Evolutionary conservation across 176 grass and related monocot genomes (phyloP), one percentile per base, ranked within the genome.

Genomic region (Carex littledalei): DNA sequence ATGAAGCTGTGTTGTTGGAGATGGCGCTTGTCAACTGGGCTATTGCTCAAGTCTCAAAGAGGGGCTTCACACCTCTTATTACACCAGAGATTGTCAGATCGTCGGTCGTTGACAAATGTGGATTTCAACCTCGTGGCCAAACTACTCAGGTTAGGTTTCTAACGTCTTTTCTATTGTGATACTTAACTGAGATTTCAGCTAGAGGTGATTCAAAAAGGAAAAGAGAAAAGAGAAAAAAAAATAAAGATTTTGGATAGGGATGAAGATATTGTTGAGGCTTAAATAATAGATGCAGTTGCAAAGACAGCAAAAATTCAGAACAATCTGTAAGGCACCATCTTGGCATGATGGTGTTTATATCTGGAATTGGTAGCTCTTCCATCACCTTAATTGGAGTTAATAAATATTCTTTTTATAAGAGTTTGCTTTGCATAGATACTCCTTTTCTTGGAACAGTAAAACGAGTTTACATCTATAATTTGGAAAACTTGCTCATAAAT

Each of bases 51-150:
- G 95, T 98, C 67, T 91, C 93, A 83, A 98, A 93, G 85, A 91
- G 86, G 55, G 95, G 95, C 72, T 98, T 95, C 68, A 93, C 76
- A 21, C 93, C 95, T 89, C 91, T 98, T 62, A 92, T 98, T 21
- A 98, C 95, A 81, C 95, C 95, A 54, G 95, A 98, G 72, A 98
- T 98, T 66, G 95, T 98, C 67, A 91, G 95, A 57, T 98, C 95
- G 57, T 92, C 91, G 78, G 88, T 98, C 34, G 91, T 98, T 72
- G 93, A 95, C 80, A 98, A 94, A 86, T 98, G 95, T 20, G 95
- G 95, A 20, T 98, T 98, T 83, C 95, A 98, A 78, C 95, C 95
- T 69, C 92, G 95, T 78, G 93, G 92, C 21, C 85, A 90, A 84
- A 98, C 93, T 82, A 98, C 95, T 70, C 95, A 98, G 93, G 95